These are phyloP conservation scores for Podospora pseudopauciseta DNA, from an alignment of 495 filamentous ascomycete genomes.

Conservation along the genomic window DNA sequence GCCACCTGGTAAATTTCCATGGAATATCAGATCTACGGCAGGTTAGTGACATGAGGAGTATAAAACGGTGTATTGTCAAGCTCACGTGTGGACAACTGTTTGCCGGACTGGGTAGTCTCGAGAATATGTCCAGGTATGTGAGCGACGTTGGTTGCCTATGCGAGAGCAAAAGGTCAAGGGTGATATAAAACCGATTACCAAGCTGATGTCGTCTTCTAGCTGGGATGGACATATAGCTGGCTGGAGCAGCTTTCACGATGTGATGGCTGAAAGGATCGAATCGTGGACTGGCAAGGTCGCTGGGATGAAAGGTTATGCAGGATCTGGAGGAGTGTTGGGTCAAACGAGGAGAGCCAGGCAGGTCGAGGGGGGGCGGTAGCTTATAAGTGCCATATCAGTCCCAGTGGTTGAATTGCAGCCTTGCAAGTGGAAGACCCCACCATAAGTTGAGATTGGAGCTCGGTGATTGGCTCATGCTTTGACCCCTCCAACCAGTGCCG, in stretches of 20 bases:
- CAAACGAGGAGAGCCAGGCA: not conserved
- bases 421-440: not conserved
- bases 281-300: not conserved
- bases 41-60: not conserved
- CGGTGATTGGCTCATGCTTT: constrained; percentile 2
- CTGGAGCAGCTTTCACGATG: not conserved
- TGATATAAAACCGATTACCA: not conserved
- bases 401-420: not conserved
- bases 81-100: not conserved
- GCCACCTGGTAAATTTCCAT: not conserved
- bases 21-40: not conserved
- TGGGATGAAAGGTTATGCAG: not conserved
- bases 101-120: not conserved
- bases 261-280: not conserved
- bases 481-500: constrained; percentile 10
- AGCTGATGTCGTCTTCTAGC: not conserved
- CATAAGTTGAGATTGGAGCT: not conserved
- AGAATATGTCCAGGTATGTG: not conserved
- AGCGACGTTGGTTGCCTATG: not conserved
- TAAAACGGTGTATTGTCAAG: not conserved
- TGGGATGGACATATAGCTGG: not conserved
- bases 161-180: not conserved
- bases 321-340: not conserved
- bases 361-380: not conserved
- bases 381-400: not conserved